phyloP scores from a whole-genome alignment of 2,329 filamentous ascomycete species.

The Trichoderma oligosporum region DNA sequence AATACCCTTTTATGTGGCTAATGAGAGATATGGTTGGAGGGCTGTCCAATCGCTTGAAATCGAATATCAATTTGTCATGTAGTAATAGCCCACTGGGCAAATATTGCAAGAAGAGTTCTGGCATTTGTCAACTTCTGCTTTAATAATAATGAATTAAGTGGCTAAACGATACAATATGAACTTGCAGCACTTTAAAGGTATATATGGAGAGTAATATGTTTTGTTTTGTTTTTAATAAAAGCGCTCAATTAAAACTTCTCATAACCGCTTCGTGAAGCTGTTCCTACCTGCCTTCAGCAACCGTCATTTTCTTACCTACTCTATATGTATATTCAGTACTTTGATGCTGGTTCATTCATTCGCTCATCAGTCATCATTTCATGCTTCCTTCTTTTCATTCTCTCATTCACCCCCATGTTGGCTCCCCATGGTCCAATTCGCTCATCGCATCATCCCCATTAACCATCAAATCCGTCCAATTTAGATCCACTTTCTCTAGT shows the following conservation, averaged over 20 bases:
- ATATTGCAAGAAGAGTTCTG: background rate
- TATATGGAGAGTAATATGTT: no score
- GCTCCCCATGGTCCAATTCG: constrained; percentile 34
- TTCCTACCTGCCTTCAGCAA: background rate
- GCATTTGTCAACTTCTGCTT: constrained; percentile 1
- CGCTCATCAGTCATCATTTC: background rate
- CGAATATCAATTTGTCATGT: constrained; percentile 2
- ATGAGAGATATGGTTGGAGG: background rate
- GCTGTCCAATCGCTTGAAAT: background rate
- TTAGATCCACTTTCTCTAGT: constrained; percentile 65
- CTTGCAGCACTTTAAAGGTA: no score
- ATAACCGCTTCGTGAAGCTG: background rate
- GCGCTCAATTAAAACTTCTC: background rate
- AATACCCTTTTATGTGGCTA: background rate
- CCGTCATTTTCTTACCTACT: background rate
- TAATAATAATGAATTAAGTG: constrained; percentile 18
- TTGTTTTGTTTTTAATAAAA: no score
- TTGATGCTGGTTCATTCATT: background rate
- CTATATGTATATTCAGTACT: background rate
- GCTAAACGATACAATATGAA: no score
- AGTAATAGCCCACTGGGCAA: background rate
- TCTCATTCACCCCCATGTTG: constrained; percentile 25
- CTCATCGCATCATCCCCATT: constrained; percentile 34
- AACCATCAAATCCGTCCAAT: constrained; percentile 43
- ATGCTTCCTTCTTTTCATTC: background rate